Conservation (phyloP, 23 red algal species). For the Chondrus crispus region DNA sequence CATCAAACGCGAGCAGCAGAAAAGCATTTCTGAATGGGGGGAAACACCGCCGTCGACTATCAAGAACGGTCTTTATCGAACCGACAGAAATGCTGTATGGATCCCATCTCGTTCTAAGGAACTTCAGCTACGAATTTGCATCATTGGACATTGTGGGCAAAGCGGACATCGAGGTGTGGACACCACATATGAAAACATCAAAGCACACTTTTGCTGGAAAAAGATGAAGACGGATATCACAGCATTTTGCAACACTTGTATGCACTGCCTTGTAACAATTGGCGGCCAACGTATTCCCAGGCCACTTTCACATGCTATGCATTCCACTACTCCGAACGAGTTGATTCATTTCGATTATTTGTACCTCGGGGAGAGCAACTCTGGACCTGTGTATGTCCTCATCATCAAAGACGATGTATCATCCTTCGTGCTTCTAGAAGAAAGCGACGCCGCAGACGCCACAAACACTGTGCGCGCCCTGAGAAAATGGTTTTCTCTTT, state of each 20-base stretch:
- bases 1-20: background rate
- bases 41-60: background rate
- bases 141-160: background rate
- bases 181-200: background rate
- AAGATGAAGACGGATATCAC: background rate
- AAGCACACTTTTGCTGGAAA: background rate
- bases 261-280: conserved; percentile 3
- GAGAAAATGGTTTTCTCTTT: background rate
- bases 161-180: background rate
- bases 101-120: background rate
- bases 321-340: background rate
- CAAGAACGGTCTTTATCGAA: background rate
- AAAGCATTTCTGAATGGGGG: background rate
- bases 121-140: background rate
- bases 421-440: background rate
- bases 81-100: background rate
- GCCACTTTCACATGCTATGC: background rate
- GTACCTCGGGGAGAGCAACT: background rate
- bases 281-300: background rate
- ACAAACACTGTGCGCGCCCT: background rate
- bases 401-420: conserved; percentile 9
- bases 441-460: background rate
- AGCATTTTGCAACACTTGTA: background rate
- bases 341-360: conserved; percentile 25
- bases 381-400: background rate